A percentile compares a stretch with the other conserved stretches of the same genome.
These are phyloP conservation scores for Trichoderma orchidacearum DNA, from an alignment of 495 filamentous ascomycete genomes.

Conservation along the genomic window DNA sequence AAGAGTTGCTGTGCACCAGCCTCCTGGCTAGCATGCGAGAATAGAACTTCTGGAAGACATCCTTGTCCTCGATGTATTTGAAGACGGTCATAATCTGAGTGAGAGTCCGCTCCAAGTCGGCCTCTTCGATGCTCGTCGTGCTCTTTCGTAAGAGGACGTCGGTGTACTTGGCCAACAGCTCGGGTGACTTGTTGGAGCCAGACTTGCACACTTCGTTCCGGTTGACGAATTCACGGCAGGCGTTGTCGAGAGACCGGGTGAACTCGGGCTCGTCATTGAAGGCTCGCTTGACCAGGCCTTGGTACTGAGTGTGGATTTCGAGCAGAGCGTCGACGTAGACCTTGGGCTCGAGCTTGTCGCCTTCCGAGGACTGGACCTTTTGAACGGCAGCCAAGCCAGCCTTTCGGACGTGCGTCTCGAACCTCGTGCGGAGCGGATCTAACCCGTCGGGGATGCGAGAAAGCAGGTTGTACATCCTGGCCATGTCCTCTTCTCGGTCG, in stretches of 20 bases:
- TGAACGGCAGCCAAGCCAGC: conserved; percentile 78
- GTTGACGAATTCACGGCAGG: conserved; percentile 96
- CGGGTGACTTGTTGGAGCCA: conserved; percentile 82
- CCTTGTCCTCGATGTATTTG: conserved; percentile 99
- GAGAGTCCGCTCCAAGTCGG: conserved; percentile 78
- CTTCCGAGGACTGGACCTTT: conserved; percentile 69
- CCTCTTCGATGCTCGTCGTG: conserved; percentile 78
- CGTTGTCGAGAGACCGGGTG: conserved; percentile 90
- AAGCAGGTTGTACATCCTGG: conserved; percentile 89
- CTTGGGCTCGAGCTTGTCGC: conserved; percentile 88
- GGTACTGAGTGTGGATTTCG: conserved; percentile 87
- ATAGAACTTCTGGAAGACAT: conserved; percentile 99
- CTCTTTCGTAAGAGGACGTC: conserved; percentile 89
- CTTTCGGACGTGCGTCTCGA: conserved; percentile 85
- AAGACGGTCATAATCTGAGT: conserved; percentile 99
- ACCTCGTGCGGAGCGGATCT: conserved; percentile 76
- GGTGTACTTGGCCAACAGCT: conserved; percentile 91
- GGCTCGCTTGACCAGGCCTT: conserved; percentile 77
- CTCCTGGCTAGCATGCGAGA: conserved; percentile 92
- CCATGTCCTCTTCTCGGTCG: conserved; percentile 87
- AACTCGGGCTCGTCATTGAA: conserved; percentile 96
- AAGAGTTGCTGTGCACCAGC: conserved; percentile 84
- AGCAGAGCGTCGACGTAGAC: conserved; percentile 91
- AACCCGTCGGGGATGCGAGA: conserved; percentile 84
- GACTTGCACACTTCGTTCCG: conserved; percentile 89